Conservation (phyloP, 768 basidiomycete species). For the Mrakia gelida region DNA sequence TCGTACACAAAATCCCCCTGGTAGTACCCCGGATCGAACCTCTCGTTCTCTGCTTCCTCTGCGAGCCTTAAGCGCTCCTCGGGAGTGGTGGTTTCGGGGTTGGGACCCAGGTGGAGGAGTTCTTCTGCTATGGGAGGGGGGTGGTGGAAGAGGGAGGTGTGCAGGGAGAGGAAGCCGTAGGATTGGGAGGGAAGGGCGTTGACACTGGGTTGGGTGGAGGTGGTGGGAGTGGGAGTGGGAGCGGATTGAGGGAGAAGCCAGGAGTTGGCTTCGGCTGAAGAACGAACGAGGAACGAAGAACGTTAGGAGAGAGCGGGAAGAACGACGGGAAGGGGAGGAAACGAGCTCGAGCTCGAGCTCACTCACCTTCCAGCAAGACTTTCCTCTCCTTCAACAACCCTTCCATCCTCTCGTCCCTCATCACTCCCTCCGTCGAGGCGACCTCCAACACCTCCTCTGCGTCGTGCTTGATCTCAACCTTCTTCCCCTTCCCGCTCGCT, state of each 20-base stretch:
- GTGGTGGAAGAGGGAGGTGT: constrained; percentile 71
- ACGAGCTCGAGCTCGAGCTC: not conserved
- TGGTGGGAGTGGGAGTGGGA: constrained; percentile 41
- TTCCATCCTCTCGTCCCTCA: constrained; percentile 50
- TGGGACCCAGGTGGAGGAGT: constrained; percentile 68
- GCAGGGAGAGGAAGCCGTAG: constrained; percentile 73
- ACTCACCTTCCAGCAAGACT: constrained; percentile 50
- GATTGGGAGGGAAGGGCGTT: constrained; percentile 47
- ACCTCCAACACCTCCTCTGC: constrained; percentile 38
- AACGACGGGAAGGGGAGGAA: not conserved
- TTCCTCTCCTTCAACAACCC: constrained; percentile 53
- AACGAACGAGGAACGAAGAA: constrained; percentile 6
- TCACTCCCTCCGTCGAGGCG: constrained; percentile 45
- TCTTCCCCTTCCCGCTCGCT: constrained; percentile 47
- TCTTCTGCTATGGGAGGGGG: constrained; percentile 73
- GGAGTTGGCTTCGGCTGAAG: constrained; percentile 65
- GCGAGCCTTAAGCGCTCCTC: constrained; percentile 57
- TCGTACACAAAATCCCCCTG: constrained; percentile 72
- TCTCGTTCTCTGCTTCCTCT: constrained; percentile 61
- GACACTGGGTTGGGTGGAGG: not conserved
- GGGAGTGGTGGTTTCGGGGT: constrained; percentile 57
- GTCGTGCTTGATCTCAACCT: constrained; percentile 34
- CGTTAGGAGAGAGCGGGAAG: not conserved
- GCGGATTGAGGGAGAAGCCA: constrained; percentile 71
- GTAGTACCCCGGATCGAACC: constrained; percentile 59